A percentile compares a stretch with the other conserved stretches of the same genome.
Evolutionary conservation across 2,329 filamentous ascomycete species (phyloP).

Genomic region (Grosmannia clavigera): DNA sequence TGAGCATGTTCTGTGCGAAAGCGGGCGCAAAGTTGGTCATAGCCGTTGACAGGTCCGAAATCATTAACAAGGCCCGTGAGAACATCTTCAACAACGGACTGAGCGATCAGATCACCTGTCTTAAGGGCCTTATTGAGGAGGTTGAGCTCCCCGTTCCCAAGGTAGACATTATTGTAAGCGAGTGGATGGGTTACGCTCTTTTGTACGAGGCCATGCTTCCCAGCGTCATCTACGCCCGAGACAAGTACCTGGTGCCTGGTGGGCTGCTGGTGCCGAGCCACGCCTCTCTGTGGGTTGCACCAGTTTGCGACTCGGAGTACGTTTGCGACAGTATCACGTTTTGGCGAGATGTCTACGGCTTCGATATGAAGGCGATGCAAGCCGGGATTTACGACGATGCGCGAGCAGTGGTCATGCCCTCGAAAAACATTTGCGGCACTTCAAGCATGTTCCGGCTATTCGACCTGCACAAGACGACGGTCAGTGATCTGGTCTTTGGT

Average conservation of each 20-base stretch:
- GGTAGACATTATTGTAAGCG: slow-evolving; percentile 89
- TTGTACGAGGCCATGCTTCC: slow-evolving; percentile 95
- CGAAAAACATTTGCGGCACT: slow-evolving; percentile 44
- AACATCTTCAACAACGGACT: slow-evolving; percentile 76
- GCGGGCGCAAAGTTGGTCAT: slow-evolving; percentile 79
- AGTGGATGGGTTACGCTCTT: slow-evolving; percentile 96
- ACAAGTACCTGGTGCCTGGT: slow-evolving; percentile 68
- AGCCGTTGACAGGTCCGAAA: slow-evolving; percentile 84
- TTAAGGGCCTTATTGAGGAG: slow-evolving; percentile 81
- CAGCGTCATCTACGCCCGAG: slow-evolving; percentile 77
- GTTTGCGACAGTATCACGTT: slow-evolving; percentile 67
- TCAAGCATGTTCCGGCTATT: slow-evolving; percentile 59
- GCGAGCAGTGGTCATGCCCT: slow-evolving; percentile 61
- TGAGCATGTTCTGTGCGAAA: slow-evolving; percentile 89
- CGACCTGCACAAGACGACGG: slow-evolving; percentile 60
- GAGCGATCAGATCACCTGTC: slow-evolving; percentile 59
- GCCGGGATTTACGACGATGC: slow-evolving; percentile 69
- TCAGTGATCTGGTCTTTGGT: slow-evolving; percentile 64
- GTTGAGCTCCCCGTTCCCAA: slow-evolving; percentile 63
- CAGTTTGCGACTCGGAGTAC: slow-evolving; percentile 66
- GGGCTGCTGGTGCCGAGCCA: slow-evolving; percentile 82
- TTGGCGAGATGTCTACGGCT: slow-evolving; percentile 90
- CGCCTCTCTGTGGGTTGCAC: slow-evolving; percentile 70
- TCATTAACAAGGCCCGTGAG: slow-evolving; percentile 75
- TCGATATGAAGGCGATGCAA: slow-evolving; percentile 88